phyloP scores from a whole-genome alignment of 2,329 filamentous ascomycete species.

The Botrytis medusae region DNA sequence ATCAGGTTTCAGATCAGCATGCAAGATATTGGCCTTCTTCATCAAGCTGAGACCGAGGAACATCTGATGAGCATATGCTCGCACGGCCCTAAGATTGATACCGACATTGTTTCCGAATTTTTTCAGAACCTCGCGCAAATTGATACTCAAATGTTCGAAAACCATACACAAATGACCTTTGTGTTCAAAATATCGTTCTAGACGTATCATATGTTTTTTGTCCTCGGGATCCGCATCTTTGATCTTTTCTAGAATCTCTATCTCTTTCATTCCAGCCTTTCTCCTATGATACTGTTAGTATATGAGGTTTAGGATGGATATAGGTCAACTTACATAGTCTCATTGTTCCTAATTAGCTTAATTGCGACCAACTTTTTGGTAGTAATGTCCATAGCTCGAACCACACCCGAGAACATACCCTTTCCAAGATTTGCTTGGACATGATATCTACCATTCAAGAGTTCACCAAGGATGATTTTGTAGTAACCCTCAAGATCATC shows the following conservation, averaged over 20 bases:
- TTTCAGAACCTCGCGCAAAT: constrained; percentile 88
- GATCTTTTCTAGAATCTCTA: constrained; percentile 86
- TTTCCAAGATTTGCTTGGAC: constrained; percentile 84
- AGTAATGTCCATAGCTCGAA: constrained; percentile 76
- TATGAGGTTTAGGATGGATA: not conserved
- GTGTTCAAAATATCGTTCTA: constrained; percentile 87
- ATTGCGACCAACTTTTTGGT: constrained; percentile 81
- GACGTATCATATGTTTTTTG: constrained; percentile 86
- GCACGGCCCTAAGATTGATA: constrained; percentile 83
- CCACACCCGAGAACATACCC: constrained; percentile 97
- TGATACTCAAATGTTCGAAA: constrained; percentile 93
- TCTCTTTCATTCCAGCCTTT: constrained; percentile 92
- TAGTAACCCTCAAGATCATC: constrained; percentile 96
- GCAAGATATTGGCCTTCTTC: constrained; percentile 88
- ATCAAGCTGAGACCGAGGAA: constrained; percentile 86
- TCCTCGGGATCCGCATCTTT: constrained; percentile 82
- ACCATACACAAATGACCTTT: constrained; percentile 95
- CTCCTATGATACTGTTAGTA: constrained; percentile 46
- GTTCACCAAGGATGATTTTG: constrained; percentile 87
- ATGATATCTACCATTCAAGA: constrained; percentile 86
- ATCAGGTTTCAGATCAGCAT: constrained; percentile 96
- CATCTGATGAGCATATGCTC: constrained; percentile 89
- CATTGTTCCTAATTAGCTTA: constrained; percentile 97
- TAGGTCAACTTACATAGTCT: constrained; percentile 62
- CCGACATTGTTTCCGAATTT: constrained; percentile 95